A percentile compares a stretch with the other conserved stretches of the same genome.
Evolutionary conservation across 1,284 basidiomycete genomes (phyloP).

Genomic region (Athelia sp.): DNA sequence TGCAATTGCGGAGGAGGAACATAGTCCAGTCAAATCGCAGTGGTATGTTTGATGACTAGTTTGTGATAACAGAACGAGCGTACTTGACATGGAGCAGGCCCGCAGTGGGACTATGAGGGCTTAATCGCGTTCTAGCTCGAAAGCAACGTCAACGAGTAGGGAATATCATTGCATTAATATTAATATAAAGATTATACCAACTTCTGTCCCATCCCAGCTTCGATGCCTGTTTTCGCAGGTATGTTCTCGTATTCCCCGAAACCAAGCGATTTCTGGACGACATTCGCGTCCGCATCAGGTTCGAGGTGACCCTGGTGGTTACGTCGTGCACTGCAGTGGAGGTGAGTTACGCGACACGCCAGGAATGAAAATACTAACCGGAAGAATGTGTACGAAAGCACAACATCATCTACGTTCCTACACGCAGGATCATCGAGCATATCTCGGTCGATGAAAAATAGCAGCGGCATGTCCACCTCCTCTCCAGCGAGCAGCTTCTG

Average conservation of each 20-base stretch:
- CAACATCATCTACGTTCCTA: slow-evolving; percentile 84
- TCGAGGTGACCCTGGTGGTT: slow-evolving; percentile 80
- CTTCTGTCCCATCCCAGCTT: neutral
- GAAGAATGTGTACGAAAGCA: slow-evolving; percentile 98
- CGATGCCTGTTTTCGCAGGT: slow-evolving; percentile 13
- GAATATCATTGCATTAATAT: too few species aligned
- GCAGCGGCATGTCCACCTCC: slow-evolving; percentile 96
- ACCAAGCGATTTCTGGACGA: slow-evolving; percentile 73
- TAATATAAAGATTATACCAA: too few species aligned
- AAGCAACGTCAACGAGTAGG: too few species aligned
- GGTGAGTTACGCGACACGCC: neutral
- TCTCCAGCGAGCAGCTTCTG: slow-evolving; percentile 93
- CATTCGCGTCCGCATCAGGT: slow-evolving; percentile 79
- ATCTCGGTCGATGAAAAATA: slow-evolving; percentile 99
- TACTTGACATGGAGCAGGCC: too few species aligned
- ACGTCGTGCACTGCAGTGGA: slow-evolving; percentile 61
- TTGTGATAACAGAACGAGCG: too few species aligned
- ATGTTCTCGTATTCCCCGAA: slow-evolving; percentile 61
- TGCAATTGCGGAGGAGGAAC: too few species aligned
- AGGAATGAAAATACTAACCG: slow-evolving; percentile 42
- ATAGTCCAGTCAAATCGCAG: too few species aligned
- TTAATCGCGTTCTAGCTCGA: too few species aligned
- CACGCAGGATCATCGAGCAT: slow-evolving; percentile 89
- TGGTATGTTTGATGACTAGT: too few species aligned
- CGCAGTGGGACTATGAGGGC: too few species aligned